Evolutionary conservation across 768 basidiomycete species (phyloP), one percentile per base, ranked within the genome.

Genomic region (Collybia nuda): DNA sequence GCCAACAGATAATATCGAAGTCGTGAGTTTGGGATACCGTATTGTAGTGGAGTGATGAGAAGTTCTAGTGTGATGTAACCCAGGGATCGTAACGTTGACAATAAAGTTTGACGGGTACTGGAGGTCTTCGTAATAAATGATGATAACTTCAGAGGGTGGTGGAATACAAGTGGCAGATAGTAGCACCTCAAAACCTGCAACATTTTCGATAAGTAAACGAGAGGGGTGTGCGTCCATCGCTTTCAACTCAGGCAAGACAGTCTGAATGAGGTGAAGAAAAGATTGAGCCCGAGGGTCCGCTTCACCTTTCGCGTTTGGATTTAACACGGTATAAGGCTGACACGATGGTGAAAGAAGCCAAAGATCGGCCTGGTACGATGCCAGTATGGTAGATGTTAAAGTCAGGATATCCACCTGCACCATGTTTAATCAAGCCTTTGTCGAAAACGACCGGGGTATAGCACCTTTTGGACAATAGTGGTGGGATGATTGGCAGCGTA

Each of bases 261-360:
- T 62, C 51, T 80, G 73, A 37, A 90, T 71, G 35, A 93, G 76
- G 63, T 88, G 82, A 18, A 90, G 72, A 64, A 92, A 93, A 0
- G 87, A 88, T 53, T 75, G 74, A 6, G 89, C 89, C 12, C 89
- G 80, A 9, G 89, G 86, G 68, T 93, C 90, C 9, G 68, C 67
- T 6, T 77, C 79, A 8, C 86, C 88, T 69, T 84, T 85, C 7
- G 86, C 85, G 12, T 76, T 71, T 3, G 87, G 83, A 59, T 89
- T 90, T 45, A 93, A 69, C 2, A 89, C 79, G 0, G 90, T 91
- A 59, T 91, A 92, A 0, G 90, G 90, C 60, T 92, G 90, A 63
- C 90, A 93, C 6, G 89, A 82, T 5, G 90, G 90, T 0, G 90
- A 91, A 40, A 90, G 65, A 15, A 92, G 76, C 90, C 90, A 92